A percentile compares a stretch with the other conserved stretches of the same genome.
Conservation (phyloP, 768 basidiomycete species). For the Pleurotus sapidus region DNA sequence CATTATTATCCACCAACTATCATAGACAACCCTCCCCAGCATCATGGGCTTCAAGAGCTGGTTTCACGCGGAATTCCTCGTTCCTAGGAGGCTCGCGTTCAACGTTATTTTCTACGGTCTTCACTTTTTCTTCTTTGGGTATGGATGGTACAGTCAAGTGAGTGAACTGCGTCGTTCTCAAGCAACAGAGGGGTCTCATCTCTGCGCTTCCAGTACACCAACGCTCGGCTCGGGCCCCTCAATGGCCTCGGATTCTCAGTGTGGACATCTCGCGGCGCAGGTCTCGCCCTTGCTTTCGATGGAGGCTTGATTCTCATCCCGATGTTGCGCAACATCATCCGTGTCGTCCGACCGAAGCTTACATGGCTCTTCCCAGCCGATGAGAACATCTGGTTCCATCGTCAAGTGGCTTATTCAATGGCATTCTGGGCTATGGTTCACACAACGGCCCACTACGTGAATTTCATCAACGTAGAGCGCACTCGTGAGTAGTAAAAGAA, state of each 20-base stretch:
- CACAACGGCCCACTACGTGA: conserved; percentile 91
- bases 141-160: conserved; percentile 90
- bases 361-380: conserved; percentile 88
- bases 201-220: conserved; percentile 42
- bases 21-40: conserved; percentile 13
- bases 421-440: conserved; percentile 93
- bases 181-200: no score
- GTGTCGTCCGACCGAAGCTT: conserved; percentile 75
- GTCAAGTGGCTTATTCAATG: conserved; percentile 92
- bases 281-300: conserved; percentile 85
- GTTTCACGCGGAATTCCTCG: conserved; percentile 70
- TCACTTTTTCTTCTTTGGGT: conserved; percentile 71
- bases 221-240: conserved; percentile 65
- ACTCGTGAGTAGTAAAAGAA: conserved; percentile 54
- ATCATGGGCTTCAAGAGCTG: conserved; percentile 61
- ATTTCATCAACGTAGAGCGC: conserved; percentile 88
- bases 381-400: conserved; percentile 95
- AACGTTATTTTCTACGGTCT: conserved; percentile 79
- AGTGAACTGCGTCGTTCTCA: conserved; percentile 10
- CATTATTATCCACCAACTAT: conserved; percentile 20
- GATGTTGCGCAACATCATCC: conserved; percentile 86
- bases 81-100: conserved; percentile 62
- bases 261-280: conserved; percentile 90
- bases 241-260: conserved; percentile 82
- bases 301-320: conserved; percentile 86